phyloP scores from a whole-genome alignment of 2,329 filamentous ascomycete species.

The Huntiella bhutanensis region DNA sequence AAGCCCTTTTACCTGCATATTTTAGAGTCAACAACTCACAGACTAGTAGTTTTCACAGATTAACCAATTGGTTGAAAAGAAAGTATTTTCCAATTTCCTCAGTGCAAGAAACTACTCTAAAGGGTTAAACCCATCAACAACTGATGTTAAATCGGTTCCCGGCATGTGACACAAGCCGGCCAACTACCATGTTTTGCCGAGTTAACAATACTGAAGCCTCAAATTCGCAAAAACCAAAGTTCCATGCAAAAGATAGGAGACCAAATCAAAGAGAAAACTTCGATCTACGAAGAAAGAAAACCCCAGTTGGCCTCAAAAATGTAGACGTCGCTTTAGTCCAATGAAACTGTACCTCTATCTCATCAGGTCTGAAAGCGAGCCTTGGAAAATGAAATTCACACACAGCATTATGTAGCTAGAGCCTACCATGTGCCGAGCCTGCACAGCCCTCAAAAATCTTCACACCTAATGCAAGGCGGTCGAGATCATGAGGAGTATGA shows the following conservation, averaged over 20 bases:
- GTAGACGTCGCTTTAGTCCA: constrained; percentile 48
- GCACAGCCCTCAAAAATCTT: no score
- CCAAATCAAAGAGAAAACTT: not conserved
- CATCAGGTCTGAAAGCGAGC: constrained; percentile 37
- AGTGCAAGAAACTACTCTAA: no score
- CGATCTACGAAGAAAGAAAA: not conserved
- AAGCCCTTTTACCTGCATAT: not conserved
- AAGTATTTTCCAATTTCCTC: no score
- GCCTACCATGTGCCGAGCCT: no score
- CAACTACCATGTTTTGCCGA: no score
- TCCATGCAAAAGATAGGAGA: not conserved
- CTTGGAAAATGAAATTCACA: not conserved
- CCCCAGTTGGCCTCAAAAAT: constrained; percentile 18
- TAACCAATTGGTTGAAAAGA: no score
- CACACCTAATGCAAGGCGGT: no score
- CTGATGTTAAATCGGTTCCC: not conserved
- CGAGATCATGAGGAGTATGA: no score
- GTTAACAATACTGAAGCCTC: not conserved
- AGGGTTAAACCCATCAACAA: no score
- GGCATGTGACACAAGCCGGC: not conserved
- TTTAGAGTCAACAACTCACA: not conserved
- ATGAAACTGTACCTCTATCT: constrained; percentile 36
- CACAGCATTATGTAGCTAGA: no score
- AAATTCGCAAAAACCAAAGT: not conserved
- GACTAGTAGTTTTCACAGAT: no score